Evolutionary conservation across 2,329 filamentous ascomycete species (phyloP).

Genomic region (Xylaria sp.): DNA sequence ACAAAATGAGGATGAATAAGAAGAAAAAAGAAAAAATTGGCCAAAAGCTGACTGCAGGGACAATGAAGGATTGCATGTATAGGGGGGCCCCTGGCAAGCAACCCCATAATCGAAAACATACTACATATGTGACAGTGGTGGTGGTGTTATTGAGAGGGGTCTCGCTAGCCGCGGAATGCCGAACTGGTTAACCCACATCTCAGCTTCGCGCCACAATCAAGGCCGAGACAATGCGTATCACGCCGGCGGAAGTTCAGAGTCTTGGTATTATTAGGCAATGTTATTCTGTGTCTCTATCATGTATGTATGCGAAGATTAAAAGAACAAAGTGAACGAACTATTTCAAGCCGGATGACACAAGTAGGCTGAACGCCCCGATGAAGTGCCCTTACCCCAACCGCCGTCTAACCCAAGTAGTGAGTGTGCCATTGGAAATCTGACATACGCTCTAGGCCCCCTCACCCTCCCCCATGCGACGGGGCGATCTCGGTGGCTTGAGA

Average conservation of each 20-base stretch:
- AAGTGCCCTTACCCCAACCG: not conserved
- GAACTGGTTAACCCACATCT: not conserved
- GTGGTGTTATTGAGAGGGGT: too few relatives aligned
- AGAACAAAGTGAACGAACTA: too few relatives aligned
- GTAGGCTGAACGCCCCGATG: too few relatives aligned
- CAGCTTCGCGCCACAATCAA: not conserved
- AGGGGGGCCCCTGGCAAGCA: too few relatives aligned
- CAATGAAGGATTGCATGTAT: too few relatives aligned
- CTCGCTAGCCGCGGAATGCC: not conserved
- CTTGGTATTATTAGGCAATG: not conserved
- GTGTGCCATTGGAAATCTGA: too few relatives aligned
- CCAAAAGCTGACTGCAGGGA: too few relatives aligned
- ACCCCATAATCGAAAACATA: too few relatives aligned
- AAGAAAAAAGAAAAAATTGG: too few relatives aligned
- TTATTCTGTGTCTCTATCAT: too few relatives aligned
- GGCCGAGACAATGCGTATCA: not conserved
- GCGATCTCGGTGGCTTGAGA: not conserved
- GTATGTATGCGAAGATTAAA: too few relatives aligned
- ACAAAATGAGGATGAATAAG: not conserved
- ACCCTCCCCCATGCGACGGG: not conserved
- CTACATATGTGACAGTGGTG: too few relatives aligned
- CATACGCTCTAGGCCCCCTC: not conserved
- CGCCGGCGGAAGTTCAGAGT: not conserved
- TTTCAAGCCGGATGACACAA: not conserved
- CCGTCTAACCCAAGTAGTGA: not conserved